Evolutionary conservation across 2,329 filamentous ascomycete species (phyloP), one percentile per base, ranked within the genome.

Genomic region (Fusarium albosuccineum): DNA sequence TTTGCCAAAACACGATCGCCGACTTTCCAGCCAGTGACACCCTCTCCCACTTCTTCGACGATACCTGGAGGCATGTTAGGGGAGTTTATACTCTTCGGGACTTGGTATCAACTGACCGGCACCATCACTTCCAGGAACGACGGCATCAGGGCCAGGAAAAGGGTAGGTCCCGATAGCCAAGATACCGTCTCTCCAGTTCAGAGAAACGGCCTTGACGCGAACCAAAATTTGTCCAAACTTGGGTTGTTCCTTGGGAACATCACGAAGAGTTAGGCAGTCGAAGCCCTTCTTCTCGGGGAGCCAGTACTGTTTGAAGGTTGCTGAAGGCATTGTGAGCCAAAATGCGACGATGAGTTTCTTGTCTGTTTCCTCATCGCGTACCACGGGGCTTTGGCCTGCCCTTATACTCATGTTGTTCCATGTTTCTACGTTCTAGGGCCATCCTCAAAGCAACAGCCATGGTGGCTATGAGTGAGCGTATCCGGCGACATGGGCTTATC

Each of bases 1-100:
- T 59, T 62, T 29, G 49, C 60, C 33, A 67, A 33, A 6, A 70
- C 58, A 26, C 65, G 27, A 9, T 68, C 60, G 36, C 67, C 63
- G 5, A 52, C 57, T 33, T 62, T 56, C 61, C 63, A 67, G 27
- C 56, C 60, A 16, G 49, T 49, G 4, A 59, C 49, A 3, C 60
- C 55, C 14, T 59, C 60, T 34, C 60, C 60, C 8, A 62, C 42
- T 33, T 62, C 55, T 37, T 59, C 55, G 9, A 62, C 10, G 8
- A 37, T 36, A 2, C 45, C 45, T 49, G n/a, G 17, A 9, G 6
- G 26, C 45, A 36, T 27, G 45, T 37, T 33, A 49, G 45, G 11
- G 26, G 26, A 5, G 9, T 33, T 22, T n/a, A n/a, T 9, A 6
- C 16, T 10, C 11, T 8, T 17, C 5, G 9, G 9, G 14, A 9